phyloP scores from a whole-genome alignment of 805 yeast species.

The Starmerella riodocensis region DNA sequence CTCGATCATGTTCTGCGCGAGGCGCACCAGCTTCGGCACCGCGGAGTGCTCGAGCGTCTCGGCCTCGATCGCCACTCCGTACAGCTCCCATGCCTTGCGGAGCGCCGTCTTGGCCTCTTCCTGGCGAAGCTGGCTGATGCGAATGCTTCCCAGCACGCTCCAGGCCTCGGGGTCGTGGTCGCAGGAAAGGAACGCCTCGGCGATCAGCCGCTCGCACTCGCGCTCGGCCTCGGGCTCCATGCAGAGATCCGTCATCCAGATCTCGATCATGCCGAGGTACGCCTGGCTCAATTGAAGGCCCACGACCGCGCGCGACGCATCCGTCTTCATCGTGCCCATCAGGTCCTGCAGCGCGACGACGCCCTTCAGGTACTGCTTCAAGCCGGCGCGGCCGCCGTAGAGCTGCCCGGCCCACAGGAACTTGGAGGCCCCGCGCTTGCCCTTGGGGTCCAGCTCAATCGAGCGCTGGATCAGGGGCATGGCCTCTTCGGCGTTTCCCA shows the following conservation, averaged over 20 bases:
- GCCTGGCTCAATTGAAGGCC: slow-evolving; percentile 59
- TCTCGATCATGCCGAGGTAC: slow-evolving; percentile 68
- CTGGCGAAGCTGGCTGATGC: slow-evolving; percentile 70
- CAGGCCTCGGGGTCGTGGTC: slow-evolving; percentile 61
- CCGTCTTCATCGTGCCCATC: slow-evolving; percentile 23
- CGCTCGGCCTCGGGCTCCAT: slow-evolving; percentile 83
- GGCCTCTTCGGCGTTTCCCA: slow-evolving; percentile 67
- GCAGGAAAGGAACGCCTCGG: slow-evolving; percentile 45
- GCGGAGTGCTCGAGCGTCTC: slow-evolving; percentile 31
- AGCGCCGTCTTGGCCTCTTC: slow-evolving; percentile 64
- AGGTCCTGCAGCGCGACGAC: slow-evolving; percentile 37
- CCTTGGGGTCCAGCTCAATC: slow-evolving; percentile 58
- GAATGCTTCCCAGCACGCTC: slow-evolving; percentile 69
- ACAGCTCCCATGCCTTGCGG: slow-evolving; percentile 57
- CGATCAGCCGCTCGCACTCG: slow-evolving; percentile 60
- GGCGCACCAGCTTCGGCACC: slow-evolving; percentile 58
- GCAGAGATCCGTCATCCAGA: slow-evolving; percentile 94
- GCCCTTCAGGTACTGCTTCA: slow-evolving; percentile 50
- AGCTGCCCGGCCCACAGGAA: slow-evolving; percentile 85
- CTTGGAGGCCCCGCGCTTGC: slow-evolving; percentile 58
- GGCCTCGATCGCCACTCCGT: slow-evolving; percentile 32
- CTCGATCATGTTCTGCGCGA: slow-evolving; percentile 67
- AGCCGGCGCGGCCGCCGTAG: slow-evolving; percentile 68
- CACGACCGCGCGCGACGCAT: not conserved
- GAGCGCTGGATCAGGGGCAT: slow-evolving; percentile 47